Conservation (phyloP, 225 moss, liverwort and hornwort species). For the Takakia lepidozioides region DNA sequence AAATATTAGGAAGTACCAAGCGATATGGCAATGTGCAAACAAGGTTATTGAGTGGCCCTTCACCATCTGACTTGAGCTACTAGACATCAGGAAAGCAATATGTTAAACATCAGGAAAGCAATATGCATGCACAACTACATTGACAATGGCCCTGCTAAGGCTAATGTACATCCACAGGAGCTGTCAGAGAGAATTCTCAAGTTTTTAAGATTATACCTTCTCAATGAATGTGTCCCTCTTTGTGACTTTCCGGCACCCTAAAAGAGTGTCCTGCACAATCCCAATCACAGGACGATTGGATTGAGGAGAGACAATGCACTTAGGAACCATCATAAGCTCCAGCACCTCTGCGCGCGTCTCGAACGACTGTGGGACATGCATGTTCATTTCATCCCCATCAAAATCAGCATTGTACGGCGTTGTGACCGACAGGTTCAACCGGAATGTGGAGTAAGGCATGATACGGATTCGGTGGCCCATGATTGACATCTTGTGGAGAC, state of each 20-base stretch:
- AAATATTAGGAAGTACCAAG: too few relatives aligned
- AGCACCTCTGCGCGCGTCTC: constrained; percentile 98
- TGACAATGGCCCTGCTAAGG: too few relatives aligned
- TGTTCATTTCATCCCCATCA: constrained; percentile 99
- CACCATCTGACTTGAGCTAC: too few relatives aligned
- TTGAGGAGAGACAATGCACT: constrained; percentile 97
- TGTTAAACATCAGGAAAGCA: too few relatives aligned
- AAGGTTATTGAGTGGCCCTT: too few relatives aligned
- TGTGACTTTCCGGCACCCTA: constrained; percentile 96
- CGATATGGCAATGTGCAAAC: too few relatives aligned
- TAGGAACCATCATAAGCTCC: constrained; percentile 99
- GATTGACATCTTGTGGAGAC: constrained; percentile 99
- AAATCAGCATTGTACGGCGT: constrained; percentile 99
- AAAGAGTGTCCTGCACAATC: constrained; percentile 95
- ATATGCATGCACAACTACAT: too few relatives aligned
- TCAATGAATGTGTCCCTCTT: constrained; percentile 98
- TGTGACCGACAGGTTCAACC: constrained; percentile 90
- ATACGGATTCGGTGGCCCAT: constrained; percentile 98
- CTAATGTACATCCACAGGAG: too few relatives aligned
- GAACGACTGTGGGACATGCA: constrained; percentile 99
- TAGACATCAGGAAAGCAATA: too few relatives aligned
- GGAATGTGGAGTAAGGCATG: constrained; percentile 99
- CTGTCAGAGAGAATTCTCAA: too few relatives aligned
- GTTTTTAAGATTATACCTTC: too few relatives aligned
- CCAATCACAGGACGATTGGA: constrained; percentile 97